Conservation (phyloP, 2,329 filamentous ascomycete species). For the Pseudogymnoascus sp. region DNA sequence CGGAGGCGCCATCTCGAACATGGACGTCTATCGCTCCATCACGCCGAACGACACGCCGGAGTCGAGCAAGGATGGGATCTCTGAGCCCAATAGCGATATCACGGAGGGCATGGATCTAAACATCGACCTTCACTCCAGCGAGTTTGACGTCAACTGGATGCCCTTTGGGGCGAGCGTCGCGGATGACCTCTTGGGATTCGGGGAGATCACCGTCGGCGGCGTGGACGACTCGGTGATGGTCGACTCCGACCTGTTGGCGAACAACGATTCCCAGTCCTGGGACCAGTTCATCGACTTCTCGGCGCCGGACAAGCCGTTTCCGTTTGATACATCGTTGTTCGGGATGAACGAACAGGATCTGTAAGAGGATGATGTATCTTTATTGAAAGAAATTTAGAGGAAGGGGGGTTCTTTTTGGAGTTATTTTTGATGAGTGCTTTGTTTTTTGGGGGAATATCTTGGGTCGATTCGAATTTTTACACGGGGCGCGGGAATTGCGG, state of each 20-base stretch:
- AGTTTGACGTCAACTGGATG: slow-evolving; percentile 38
- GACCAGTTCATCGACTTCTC: slow-evolving; percentile 41
- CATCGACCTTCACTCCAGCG: slow-evolving; percentile 38
- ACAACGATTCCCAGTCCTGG: slow-evolving; percentile 35
- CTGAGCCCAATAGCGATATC: slow-evolving; percentile 58
- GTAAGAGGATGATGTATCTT: slow-evolving; percentile 9
- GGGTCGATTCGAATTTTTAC: slow-evolving; percentile 15
- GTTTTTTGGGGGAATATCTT: slow-evolving; percentile 16
- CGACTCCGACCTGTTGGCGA: slow-evolving; percentile 23
- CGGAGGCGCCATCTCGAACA: slow-evolving; percentile 47
- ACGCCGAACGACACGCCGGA: slow-evolving; percentile 61
- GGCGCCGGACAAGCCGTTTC: slow-evolving; percentile 49
- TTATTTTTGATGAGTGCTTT: slow-evolving; percentile 16
- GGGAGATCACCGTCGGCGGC: slow-evolving; percentile 28
- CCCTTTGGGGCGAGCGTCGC: slow-evolving; percentile 38
- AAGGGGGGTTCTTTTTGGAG: slow-evolving; percentile 16
- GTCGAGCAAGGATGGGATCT: slow-evolving; percentile 54
- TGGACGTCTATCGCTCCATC: slow-evolving; percentile 47
- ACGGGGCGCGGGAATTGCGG: slow-evolving; percentile 6
- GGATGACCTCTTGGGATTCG: slow-evolving; percentile 41
- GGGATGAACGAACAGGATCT: slow-evolving; percentile 32
- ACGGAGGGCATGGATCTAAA: slow-evolving; percentile 50
- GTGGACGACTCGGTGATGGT: slow-evolving; percentile 26
- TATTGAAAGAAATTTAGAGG: slow-evolving; percentile 20
- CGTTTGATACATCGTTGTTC: slow-evolving; percentile 44